These are phyloP conservation scores for Annulohypoxylon bovei DNA, from an alignment of 495 filamentous ascomycete species.

Conservation along the genomic window DNA sequence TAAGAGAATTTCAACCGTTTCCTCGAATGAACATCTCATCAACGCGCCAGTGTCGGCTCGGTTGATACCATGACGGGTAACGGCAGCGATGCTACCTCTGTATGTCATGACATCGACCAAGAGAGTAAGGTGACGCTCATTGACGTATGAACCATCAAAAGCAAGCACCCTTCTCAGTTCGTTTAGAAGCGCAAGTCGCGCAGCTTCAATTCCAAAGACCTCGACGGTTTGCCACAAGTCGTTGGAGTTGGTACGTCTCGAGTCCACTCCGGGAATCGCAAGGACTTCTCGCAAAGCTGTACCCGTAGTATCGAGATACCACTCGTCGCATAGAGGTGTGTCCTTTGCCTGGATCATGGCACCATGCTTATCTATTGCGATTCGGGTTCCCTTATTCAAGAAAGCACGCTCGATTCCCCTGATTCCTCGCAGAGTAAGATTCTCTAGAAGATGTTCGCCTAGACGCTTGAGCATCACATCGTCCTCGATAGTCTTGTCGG, in stretches of 20 bases:
- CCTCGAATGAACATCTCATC: conserved; percentile 99
- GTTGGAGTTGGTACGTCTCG: conserved; percentile 91
- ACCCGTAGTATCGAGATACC: conserved; percentile 93
- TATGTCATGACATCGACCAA: conserved; percentile 98
- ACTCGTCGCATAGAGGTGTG: conserved; percentile 81
- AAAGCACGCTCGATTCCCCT: conserved; percentile 88
- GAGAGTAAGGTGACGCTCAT: conserved; percentile 96
- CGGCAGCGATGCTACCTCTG: conserved; percentile 89
- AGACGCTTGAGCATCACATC: conserved; percentile 90
- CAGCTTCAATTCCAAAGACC: conserved; percentile 95
- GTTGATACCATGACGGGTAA: conserved; percentile 98
- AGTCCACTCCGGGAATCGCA: conserved; percentile 86
- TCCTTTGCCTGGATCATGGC: conserved; percentile 73
- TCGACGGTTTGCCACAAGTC: conserved; percentile 92
- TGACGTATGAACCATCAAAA: conserved; percentile 99
- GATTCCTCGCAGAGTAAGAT: conserved; percentile 88
- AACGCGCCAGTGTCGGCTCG: conserved; percentile 95
- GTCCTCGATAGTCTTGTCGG: conserved; percentile 82
- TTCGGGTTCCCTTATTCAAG: conserved; percentile 79
- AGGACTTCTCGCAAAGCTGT: conserved; percentile 85
- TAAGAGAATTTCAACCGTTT: conserved; percentile 97
- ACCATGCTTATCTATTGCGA: conserved; percentile 71
- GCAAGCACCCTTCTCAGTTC: conserved; percentile 92
- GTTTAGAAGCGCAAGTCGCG: conserved; percentile 81
- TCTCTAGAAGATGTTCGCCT: conserved; percentile 89